Percentiles rank a stretch among this genome's conserved stretches.
Evolutionary conservation across 2,329 filamentous ascomycete species (phyloP).

Genomic region (Fusarium sublunatum): DNA sequence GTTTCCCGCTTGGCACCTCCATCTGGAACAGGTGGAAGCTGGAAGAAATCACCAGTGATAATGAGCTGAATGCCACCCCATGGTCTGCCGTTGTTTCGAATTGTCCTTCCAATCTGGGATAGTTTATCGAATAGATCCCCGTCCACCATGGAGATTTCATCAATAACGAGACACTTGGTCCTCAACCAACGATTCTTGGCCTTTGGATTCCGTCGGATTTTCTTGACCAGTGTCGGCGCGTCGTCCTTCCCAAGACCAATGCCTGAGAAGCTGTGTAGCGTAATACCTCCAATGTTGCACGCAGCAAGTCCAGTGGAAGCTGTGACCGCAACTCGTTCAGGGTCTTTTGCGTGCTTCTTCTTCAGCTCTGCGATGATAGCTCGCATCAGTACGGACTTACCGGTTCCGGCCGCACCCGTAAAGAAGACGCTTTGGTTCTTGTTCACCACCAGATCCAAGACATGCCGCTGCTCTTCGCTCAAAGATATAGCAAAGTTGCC

Average conservation of each 20-base stretch:
- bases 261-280: conserved; percentile 93
- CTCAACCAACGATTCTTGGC: conserved; percentile 89
- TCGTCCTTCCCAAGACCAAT: conserved; percentile 93
- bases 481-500: conserved; percentile 70
- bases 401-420: conserved; percentile 94
- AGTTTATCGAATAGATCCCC: conserved; percentile 97
- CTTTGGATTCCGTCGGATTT: conserved; percentile 89
- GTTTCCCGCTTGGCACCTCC: conserved; percentile 70
- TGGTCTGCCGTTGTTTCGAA: conserved; percentile 89
- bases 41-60: conserved; percentile 98
- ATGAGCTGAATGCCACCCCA: conserved; percentile 97
- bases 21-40: conserved; percentile 93
- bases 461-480: conserved; percentile 86
- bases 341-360: conserved; percentile 78
- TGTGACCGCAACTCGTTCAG: conserved; percentile 89
- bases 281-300: conserved; percentile 96
- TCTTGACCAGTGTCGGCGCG: conserved; percentile 82
- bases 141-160: conserved; percentile 99
- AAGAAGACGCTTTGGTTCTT: conserved; percentile 93
- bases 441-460: conserved; percentile 84
- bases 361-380: conserved; percentile 87
- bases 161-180: conserved; percentile 88
- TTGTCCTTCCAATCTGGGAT: conserved; percentile 83
- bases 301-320: conserved; percentile 96
- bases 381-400: conserved; percentile 95